Evolutionary conservation across 371 early-diverging fungal species (phyloP), one percentile per base, ranked within the genome.

Genomic region (Apophysomyces trapeziformis): DNA sequence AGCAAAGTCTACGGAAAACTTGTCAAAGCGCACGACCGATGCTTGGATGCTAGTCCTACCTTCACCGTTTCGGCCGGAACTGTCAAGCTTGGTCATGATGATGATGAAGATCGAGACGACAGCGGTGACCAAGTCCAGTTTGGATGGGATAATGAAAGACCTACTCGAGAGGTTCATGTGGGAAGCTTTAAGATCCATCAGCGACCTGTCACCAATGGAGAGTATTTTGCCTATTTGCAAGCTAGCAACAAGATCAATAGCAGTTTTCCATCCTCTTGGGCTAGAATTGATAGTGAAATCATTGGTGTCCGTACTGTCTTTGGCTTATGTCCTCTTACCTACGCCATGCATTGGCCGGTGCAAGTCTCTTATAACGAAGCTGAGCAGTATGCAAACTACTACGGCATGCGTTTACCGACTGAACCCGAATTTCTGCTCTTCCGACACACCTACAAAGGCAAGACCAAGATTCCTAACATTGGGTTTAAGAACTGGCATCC

Each of bases 121-220:
- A 14, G 68, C 14, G 18, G 41, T 38, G 2, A 56, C 18, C 5
- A 14, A 0, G 18, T 67, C 38, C 67, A 68, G 16, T 91, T 89
- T 80, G 95, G 95, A 13, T 96, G 97, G 97, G 96, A 95, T 72
- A 95, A 93, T 69, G 97, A 96, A 69, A 74, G 82, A 37, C 94
- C 95, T 14, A 39, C 63, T 14, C 70, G 78, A 4, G 67, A 72
- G 35, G 74, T 80, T 7, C 16, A 61, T 0, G 83, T 89, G 9
- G 18, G 67, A 32, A 57, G 77, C 0, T 93, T 88, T 71, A 69
- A 76, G 16, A 88, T 95, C 54, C 93, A 92, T 64, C 77, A 86
- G 13, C 86, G 95, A 7, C 94, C 92, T 14, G 89, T 96, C 13
- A 92, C 95, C 13, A 90, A 92, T 61, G 82, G 75, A 12, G 96